Percentiles rank a stretch among this genome's conserved stretches.
These are phyloP conservation scores for Yamadazyma mexicana DNA, from an alignment of 1,139 yeast genomes.

Conservation along the genomic window DNA sequence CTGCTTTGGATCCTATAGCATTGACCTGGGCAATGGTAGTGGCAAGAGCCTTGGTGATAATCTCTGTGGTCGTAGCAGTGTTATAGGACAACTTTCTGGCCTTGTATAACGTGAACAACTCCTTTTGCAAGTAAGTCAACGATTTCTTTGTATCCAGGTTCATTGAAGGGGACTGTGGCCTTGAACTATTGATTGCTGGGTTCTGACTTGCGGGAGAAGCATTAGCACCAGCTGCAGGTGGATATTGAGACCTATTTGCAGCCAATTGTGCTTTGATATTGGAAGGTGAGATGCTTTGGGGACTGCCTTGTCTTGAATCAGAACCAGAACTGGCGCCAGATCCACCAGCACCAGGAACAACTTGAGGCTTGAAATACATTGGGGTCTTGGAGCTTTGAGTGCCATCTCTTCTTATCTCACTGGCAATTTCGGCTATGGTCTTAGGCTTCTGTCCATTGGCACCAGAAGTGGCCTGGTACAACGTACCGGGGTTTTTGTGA, in stretches of 20 bases:
- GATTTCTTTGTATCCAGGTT: slow-evolving; percentile 64
- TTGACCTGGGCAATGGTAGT: slow-evolving; percentile 90
- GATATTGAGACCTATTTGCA: slow-evolving; percentile 42
- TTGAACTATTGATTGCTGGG: slow-evolving; percentile 12
- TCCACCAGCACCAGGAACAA: slow-evolving; percentile 5
- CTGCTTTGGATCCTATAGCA: slow-evolving; percentile 82
- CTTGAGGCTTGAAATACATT: slow-evolving; percentile 34
- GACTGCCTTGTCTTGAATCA: not conserved
- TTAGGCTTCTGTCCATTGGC: slow-evolving; percentile 35
- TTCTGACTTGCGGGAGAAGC: slow-evolving; percentile 7
- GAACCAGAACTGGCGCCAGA: no score
- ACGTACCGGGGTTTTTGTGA: slow-evolving; percentile 15
- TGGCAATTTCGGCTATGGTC: slow-evolving; percentile 56
- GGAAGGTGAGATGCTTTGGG: slow-evolving; percentile 14
- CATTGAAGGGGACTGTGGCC: slow-evolving; percentile 29
- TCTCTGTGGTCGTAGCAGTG: slow-evolving; percentile 72
- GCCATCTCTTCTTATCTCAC: slow-evolving; percentile 50
- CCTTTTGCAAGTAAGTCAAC: slow-evolving; percentile 68
- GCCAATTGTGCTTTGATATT: slow-evolving; percentile 54
- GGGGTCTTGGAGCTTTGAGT: slow-evolving; percentile 30
- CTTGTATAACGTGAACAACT: slow-evolving; percentile 65
- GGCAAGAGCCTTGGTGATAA: slow-evolving; percentile 88
- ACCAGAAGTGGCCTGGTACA: not conserved
- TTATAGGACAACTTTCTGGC: slow-evolving; percentile 66
- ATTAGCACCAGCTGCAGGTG: slow-evolving; percentile 16